These are phyloP conservation scores for Kluyveromyces marxianus DNA, from an alignment of 1,139 yeast genomes.

Conservation along the genomic window DNA sequence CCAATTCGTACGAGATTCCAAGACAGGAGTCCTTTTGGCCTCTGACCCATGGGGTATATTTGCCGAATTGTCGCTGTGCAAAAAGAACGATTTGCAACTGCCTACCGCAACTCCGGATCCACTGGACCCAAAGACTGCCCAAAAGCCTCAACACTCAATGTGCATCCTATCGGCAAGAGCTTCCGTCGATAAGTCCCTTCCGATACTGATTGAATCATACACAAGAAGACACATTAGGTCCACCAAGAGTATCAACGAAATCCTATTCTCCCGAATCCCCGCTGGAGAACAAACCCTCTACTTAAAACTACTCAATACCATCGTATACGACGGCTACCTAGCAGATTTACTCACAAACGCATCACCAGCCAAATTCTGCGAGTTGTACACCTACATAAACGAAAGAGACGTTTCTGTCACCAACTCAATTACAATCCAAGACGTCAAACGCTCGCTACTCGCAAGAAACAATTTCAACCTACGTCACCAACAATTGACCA, in stretches of 20 bases:
- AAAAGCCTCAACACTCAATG: constrained; percentile 10
- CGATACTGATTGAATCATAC: constrained; percentile 18
- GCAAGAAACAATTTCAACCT: constrained; percentile 14
- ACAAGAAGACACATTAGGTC: constrained; percentile 17
- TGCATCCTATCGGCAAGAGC: constrained; percentile 15
- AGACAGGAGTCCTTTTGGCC: constrained; percentile 11
- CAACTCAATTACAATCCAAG: not conserved
- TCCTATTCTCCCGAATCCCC: constrained; percentile 11
- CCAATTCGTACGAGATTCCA: constrained; percentile 12
- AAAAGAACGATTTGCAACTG: constrained; percentile 14
- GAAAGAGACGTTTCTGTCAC: not conserved
- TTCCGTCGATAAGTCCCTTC: constrained; percentile 11
- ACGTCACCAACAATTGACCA: constrained; percentile 11
- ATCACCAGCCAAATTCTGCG: constrained; percentile 10
- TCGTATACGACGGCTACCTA: constrained; percentile 20
- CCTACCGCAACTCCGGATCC: not conserved
- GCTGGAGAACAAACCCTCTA: constrained; percentile 13
- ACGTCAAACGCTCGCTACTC: not conserved
- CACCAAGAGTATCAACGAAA: constrained; percentile 15
- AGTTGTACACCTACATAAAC: constrained; percentile 11
- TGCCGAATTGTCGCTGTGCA: constrained; percentile 18
- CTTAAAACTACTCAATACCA: constrained; percentile 14
- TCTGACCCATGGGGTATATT: constrained; percentile 22
- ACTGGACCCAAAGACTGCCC: not conserved
- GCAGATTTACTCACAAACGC: constrained; percentile 12